Base-by-base conservation (phyloP, 108 stramenopile genomes). In the Fistulifera pelliculosa region DNA sequence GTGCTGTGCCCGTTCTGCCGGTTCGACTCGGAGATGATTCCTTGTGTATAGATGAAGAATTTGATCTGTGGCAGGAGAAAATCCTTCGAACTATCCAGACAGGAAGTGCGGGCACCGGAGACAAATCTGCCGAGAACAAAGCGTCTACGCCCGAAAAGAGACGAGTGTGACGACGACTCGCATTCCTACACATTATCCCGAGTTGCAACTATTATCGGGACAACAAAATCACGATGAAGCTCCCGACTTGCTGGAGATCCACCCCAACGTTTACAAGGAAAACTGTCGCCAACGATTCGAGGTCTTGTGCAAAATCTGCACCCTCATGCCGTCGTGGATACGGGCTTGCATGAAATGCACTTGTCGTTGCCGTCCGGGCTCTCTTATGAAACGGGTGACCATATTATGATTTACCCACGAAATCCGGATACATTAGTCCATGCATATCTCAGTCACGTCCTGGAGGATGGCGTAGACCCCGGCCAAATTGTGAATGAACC, bases 21-120 rank as follows among this genome's bases (percentile, higher is more conserved):
- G 53, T 89, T 41, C 90, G 87, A 10, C 62, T 91, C 44, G 96
- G 94, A 21, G 94, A 97, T 69, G 96, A 97, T 67, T 88, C 90
- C 40, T 79, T 71, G 45, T 76, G 83, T 42, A 70, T 97, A 24
- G 94, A 95, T 51, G 91, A 90, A 39, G 96, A 97, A 58, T 95
- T 91, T 64, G 96, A 94, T 64, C 64, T 64, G 18, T 97, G 94
- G 94, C 80, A 69, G 60, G 85, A 74, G 50, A 41, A 51, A 1
- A 53, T 92, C 13, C 63, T 79, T 47, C 56, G 52, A 23, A 27
- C 58, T 0, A 49, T 94, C 51, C 25, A 49, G 38, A 58, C 54
- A 18, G 61, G 10, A 41, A 56, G 12, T 6, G 49, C 19, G 8
- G 24, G 24, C n/a, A 43, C 14, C 45, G 68, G 60, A 12, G 57